These are phyloP conservation scores for Solanum hybrid DNA, from an alignment of 305 asterid species.

Conservation along the genomic window DNA sequence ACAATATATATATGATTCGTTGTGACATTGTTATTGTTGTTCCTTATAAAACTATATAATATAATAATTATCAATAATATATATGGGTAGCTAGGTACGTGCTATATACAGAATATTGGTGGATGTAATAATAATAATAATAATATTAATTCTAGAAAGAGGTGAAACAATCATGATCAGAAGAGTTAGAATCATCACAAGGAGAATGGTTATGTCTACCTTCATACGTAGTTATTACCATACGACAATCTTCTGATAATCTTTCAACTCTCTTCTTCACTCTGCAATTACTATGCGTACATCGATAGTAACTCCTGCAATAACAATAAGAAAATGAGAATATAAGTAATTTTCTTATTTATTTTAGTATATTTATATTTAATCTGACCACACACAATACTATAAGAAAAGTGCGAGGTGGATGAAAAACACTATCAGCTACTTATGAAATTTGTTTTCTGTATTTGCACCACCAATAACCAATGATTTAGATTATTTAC, in stretches of 20 bases:
- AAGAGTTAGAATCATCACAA: constrained; percentile 62
- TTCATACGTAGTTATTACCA: constrained; percentile 96
- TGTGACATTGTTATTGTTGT: neutral
- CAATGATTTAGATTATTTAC: neutral
- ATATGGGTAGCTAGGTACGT: neutral
- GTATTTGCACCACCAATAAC: neutral
- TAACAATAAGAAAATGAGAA: neutral
- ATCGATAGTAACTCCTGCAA: constrained; percentile 82
- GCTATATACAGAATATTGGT: neutral
- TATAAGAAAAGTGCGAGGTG: neutral
- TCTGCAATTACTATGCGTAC: constrained; percentile 76
- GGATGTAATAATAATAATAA: neutral
- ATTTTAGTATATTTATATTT: neutral
- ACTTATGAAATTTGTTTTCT: neutral
- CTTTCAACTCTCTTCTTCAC: constrained; percentile 94
- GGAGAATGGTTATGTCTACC: constrained; percentile 95
- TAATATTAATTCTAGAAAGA: constrained; percentile 27
- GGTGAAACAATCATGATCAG: constrained; percentile 78
- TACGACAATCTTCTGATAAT: constrained; percentile 79
- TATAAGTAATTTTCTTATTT: neutral
- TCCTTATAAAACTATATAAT: neutral
- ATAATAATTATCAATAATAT: neutral
- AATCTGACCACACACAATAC: neutral
- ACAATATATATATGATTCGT: neutral
- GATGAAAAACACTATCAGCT: neutral